Percentiles rank a stretch among this genome's conserved stretches.
Evolutionary conservation across 768 basidiomycete genomes (phyloP).

Genomic region (Nidularia pulvinata): DNA sequence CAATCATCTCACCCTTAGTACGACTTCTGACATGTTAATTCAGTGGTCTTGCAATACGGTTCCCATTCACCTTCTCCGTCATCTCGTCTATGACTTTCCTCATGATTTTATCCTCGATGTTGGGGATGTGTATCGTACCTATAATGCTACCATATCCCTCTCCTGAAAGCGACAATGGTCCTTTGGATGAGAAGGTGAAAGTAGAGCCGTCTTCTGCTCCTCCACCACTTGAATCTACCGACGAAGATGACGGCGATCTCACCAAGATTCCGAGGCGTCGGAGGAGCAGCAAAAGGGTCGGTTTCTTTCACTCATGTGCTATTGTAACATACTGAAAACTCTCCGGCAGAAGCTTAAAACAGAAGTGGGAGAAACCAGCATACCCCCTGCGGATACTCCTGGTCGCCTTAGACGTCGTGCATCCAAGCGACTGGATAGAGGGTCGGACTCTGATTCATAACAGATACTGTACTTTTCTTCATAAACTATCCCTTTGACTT

Average conservation of each 20-base stretch:
- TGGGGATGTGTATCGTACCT: constrained; percentile 57
- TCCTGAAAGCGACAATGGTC: constrained; percentile 9
- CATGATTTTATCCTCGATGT: constrained; percentile 38
- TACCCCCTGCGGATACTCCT: background rate
- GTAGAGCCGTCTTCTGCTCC: no score
- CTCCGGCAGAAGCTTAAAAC: background rate
- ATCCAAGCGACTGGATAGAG: background rate
- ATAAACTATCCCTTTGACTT: background rate
- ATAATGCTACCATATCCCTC: constrained; percentile 22
- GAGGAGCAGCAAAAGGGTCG: no score
- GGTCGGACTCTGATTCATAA: constrained; percentile 5
- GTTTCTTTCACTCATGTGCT: no score
- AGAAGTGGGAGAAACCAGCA: background rate
- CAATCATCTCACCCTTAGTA: background rate
- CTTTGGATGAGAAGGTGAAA: constrained; percentile 2
- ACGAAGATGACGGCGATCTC: no score
- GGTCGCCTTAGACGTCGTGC: background rate
- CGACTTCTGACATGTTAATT: background rate
- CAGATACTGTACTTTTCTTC: background rate
- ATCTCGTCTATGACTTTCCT: constrained; percentile 45
- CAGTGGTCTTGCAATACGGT: constrained; percentile 71
- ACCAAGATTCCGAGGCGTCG: no score
- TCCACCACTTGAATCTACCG: no score
- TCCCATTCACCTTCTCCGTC: constrained; percentile 58
- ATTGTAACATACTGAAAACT: background rate